Percentiles rank a stretch among this genome's conserved stretches.
These are phyloP conservation scores for Malassezia sp. DNA, from an alignment of 1,284 basidiomycete species.

Conservation along the genomic window DNA sequence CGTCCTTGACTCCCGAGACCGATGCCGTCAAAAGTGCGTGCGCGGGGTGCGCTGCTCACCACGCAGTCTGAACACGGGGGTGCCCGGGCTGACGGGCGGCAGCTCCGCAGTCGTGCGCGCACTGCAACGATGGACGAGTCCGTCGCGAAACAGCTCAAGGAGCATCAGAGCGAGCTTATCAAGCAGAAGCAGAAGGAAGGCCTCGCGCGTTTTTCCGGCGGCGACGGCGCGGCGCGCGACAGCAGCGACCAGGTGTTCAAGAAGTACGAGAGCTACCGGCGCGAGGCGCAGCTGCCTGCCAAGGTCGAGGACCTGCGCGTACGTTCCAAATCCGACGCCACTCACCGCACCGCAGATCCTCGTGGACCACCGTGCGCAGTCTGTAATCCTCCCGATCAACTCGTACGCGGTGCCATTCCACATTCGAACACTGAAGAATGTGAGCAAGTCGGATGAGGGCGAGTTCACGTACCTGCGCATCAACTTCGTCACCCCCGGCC, in stretches of 20 bases:
- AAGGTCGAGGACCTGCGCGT: conserved; percentile 35
- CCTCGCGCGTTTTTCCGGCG: conserved; percentile 62
- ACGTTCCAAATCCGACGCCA: background rate
- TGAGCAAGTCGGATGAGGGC: conserved; percentile 91
- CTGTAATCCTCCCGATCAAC: conserved; percentile 81
- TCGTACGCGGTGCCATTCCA: conserved; percentile 96
- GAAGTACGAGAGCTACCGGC: conserved; percentile 90
- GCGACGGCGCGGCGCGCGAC: conserved; percentile 54
- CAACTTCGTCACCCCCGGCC: conserved; percentile 97
- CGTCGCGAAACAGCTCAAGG: conserved; percentile 63
- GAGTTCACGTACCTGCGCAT: conserved; percentile 89
- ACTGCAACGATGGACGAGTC: conserved; percentile 66
- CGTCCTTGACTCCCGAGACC: too few species aligned
- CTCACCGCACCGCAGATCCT: conserved; percentile 62
- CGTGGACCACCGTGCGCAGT: conserved; percentile 79
- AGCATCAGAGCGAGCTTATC: conserved; percentile 80
- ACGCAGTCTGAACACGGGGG: conserved; percentile 23
- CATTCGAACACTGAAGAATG: conserved; percentile 96
- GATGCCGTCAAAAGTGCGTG: too few species aligned
- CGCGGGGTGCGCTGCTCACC: too few species aligned
- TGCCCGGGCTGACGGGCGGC: conserved; percentile 17
- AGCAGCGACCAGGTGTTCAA: conserved; percentile 64
- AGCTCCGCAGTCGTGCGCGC: conserved; percentile 49
- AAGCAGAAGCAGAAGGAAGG: conserved; percentile 68
- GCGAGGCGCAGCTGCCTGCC: conserved; percentile 72